Conservation (phyloP, 495 filamentous ascomycete species). For the Lindgomyces ingoldianus region DNA sequence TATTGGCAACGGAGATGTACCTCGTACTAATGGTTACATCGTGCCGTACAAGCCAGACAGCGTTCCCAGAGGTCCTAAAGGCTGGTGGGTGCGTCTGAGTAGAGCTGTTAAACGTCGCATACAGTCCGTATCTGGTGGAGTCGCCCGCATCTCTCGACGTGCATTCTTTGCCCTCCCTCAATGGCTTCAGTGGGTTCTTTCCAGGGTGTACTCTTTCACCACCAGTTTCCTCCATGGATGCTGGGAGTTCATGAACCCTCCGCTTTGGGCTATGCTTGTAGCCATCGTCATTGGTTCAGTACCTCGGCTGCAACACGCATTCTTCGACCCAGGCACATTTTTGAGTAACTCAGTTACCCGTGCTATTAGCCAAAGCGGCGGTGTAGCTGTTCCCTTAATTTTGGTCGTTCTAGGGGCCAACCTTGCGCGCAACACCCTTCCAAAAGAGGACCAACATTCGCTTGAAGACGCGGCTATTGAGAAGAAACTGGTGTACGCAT, state of each 20-base stretch:
- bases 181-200: conserved; percentile 58
- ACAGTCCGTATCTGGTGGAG: conserved; percentile 7
- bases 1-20: conserved; percentile 23
- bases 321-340: conserved; percentile 89
- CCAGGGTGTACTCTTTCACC: conserved; percentile 46
- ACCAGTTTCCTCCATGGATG: conserved; percentile 63
- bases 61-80: conserved; percentile 29
- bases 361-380: conserved; percentile 79
- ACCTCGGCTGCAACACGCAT: conserved; percentile 77
- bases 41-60: conserved; percentile 18
- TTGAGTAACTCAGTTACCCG: conserved; percentile 89
- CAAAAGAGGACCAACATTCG: conserved; percentile 52
- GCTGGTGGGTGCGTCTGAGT: conserved; percentile 26
- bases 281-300: conserved; percentile 88
- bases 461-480: conserved; percentile 64
- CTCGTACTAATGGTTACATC: background rate
- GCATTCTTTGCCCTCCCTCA: conserved; percentile 57
- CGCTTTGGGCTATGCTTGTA: conserved; percentile 92
- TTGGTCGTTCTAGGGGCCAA: conserved; percentile 96
- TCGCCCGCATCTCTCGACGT: conserved; percentile 20
- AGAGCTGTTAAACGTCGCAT: background rate
- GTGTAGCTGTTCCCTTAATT: conserved; percentile 92
- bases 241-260: conserved; percentile 97
- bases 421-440: conserved; percentile 61
- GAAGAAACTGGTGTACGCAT: conserved; percentile 76